A percentile compares a stretch with the other conserved stretches of the same genome.
Evolutionary conservation across 2,329 filamentous ascomycete species (phyloP).

Genomic region (Ophiostoma quercus): DNA sequence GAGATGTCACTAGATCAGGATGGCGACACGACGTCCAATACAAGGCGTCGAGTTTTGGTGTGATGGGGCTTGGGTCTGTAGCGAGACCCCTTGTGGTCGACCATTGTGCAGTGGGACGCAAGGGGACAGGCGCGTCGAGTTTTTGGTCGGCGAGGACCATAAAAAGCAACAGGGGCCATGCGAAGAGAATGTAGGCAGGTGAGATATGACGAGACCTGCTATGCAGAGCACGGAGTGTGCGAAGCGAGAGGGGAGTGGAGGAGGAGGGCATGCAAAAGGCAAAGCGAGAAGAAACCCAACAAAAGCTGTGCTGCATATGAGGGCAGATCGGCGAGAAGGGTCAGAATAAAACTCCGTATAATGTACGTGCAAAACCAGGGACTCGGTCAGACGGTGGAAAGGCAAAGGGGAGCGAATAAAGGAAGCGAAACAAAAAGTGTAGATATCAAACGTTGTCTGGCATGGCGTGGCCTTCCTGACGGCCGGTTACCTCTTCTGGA

Average conservation of each 20-base stretch:
- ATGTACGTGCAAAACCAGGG: neutral
- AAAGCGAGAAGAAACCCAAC: neutral
- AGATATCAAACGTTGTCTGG: neutral
- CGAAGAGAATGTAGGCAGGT: neutral
- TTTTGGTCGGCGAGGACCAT: conserved; percentile 4
- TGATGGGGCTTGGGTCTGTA: neutral
- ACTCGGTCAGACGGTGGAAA: neutral
- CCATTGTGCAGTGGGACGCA: neutral
- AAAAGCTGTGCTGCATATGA: neutral
- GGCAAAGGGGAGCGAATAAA: neutral
- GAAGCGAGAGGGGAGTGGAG: no score
- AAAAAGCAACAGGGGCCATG: neutral
- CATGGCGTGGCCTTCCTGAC: neutral
- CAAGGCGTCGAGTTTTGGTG: neutral
- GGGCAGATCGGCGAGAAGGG: conserved; percentile 3
- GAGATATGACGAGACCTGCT: neutral
- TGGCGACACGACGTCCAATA: neutral
- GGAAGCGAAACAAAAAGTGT: neutral
- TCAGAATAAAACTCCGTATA: neutral
- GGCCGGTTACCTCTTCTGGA: neutral
- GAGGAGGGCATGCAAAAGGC: neutral
- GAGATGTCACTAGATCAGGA: neutral
- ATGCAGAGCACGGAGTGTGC: no score
- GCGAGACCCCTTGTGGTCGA: neutral
- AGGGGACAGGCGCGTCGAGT: neutral